phyloP scores from a whole-genome alignment of 2,329 filamentous ascomycete genomes.

The Ophiocordyceps australis region DNA sequence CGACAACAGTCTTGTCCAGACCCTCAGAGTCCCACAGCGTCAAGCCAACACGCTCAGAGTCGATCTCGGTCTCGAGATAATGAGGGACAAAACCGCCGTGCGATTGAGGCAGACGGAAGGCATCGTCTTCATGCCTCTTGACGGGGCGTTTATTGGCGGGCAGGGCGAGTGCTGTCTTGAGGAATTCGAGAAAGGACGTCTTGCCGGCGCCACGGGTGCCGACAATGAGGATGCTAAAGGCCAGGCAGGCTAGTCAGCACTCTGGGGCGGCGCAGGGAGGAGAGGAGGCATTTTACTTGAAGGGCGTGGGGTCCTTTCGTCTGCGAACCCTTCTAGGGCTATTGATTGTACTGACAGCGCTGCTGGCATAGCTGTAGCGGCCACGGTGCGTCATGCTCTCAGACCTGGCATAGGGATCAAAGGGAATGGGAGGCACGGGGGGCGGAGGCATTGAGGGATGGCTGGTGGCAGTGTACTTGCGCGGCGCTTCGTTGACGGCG shows the following conservation, averaged over 20 bases:
- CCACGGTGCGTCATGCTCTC: constrained; percentile 96
- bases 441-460: too few relatives aligned
- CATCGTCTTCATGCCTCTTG: constrained; percentile 38
- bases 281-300: constrained; percentile 65
- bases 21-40: constrained; percentile 96
- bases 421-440: constrained; percentile 40
- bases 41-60: constrained; percentile 75
- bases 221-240: constrained; percentile 64
- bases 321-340: constrained; percentile 80
- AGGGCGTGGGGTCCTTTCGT: constrained; percentile 92
- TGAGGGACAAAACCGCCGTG: constrained; percentile 62
- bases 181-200: constrained; percentile 91
- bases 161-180: constrained; percentile 69
- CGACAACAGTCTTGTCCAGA: constrained; percentile 84
- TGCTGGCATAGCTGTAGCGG: constrained; percentile 91
- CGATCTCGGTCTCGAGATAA: constrained; percentile 88
- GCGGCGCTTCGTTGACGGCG: constrained; percentile 30
- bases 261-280: not conserved
- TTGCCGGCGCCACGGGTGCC: constrained; percentile 81
- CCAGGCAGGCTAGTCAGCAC: constrained; percentile 3
- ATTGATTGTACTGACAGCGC: constrained; percentile 78
- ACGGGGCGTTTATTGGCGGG: constrained; percentile 59
- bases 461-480: constrained; percentile 20
- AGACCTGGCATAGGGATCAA: constrained; percentile 64
- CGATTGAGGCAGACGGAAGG: constrained; percentile 30